Evolutionary conservation across 192 early-diverging fungal genomes (phyloP).

Genomic region (Podochytrium sp.): DNA sequence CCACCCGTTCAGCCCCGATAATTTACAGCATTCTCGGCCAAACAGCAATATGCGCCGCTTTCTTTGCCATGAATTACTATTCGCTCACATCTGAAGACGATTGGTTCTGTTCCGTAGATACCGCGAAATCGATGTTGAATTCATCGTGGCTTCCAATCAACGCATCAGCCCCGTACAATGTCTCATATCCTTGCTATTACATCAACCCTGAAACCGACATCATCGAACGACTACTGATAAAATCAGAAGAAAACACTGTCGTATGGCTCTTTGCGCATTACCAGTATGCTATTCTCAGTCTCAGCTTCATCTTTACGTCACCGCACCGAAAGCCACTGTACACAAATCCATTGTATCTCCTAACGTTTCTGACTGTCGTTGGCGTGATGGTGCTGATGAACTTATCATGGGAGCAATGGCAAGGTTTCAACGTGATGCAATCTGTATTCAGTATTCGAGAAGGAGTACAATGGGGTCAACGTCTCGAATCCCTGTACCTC

Average conservation of each 20-base stretch:
- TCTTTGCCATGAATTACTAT: slow-evolving; percentile 36
- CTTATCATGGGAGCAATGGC: slow-evolving; percentile 22
- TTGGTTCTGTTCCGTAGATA: slow-evolving; percentile 48
- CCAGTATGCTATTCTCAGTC: slow-evolving; percentile 36
- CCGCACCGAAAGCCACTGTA: slow-evolving; percentile 48
- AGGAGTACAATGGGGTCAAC: slow-evolving; percentile 36
- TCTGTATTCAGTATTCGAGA: slow-evolving; percentile 32
- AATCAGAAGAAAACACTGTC: slow-evolving; percentile 48
- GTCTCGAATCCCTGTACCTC: slow-evolving; percentile 27
- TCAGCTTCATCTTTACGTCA: slow-evolving; percentile 36
- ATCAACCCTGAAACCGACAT: slow-evolving; percentile 32
- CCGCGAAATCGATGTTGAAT: slow-evolving; percentile 37
- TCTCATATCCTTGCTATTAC: slow-evolving; percentile 49
- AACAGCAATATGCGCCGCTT: slow-evolving; percentile 36
- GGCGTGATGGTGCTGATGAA: slow-evolving; percentile 36
- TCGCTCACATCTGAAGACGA: slow-evolving; percentile 15
- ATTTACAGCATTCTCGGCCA: slow-evolving; percentile 50
- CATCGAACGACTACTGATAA: slow-evolving; percentile 21
- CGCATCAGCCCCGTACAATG: slow-evolving; percentile 9
- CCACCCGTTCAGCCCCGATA: slow-evolving; percentile 35
- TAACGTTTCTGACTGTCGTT: slow-evolving; percentile 25
- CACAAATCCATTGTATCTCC: slow-evolving; percentile 46
- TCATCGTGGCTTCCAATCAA: slow-evolving; percentile 36
- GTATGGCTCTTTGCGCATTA: slow-evolving; percentile 56
- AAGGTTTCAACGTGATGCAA: slow-evolving; percentile 30